A percentile compares a stretch with the other conserved stretches of the same genome.
phyloP scores from a whole-genome alignment of 495 filamentous ascomycete genomes.

The Massariosphaeria phaeospora region DNA sequence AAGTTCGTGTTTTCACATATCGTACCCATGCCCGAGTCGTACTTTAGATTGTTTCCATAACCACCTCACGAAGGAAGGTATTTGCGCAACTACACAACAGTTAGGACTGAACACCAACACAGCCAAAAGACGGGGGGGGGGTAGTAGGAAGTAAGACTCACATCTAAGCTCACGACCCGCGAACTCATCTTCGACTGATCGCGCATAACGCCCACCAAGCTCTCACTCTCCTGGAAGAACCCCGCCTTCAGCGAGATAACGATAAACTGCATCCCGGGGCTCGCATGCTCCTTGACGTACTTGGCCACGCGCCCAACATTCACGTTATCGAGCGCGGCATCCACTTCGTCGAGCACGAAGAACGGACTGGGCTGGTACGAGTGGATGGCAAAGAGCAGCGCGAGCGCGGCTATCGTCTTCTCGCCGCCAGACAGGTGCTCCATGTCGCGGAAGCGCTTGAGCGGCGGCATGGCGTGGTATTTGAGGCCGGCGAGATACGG shows the following conservation, averaged over 20 bases:
- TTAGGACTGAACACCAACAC: neutral
- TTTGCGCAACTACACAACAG: no score
- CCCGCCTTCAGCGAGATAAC: slow-evolving; percentile 93
- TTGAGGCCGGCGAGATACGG: slow-evolving; percentile 93
- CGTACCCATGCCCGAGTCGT: no score
- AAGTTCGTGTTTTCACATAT: no score
- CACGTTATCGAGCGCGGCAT: slow-evolving; percentile 93
- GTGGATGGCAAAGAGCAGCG: slow-evolving; percentile 92
- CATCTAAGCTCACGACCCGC: slow-evolving; percentile 85
- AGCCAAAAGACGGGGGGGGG: no score
- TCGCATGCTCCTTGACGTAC: slow-evolving; percentile 89
- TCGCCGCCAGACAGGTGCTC: slow-evolving; percentile 95
- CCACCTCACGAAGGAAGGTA: neutral
- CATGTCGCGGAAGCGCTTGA: slow-evolving; percentile 99
- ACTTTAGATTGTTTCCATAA: slow-evolving; percentile 26
- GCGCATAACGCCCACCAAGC: slow-evolving; percentile 87
- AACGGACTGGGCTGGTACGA: slow-evolving; percentile 90
- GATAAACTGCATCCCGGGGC: slow-evolving; percentile 98
- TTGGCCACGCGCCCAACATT: slow-evolving; percentile 93
- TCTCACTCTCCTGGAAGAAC: slow-evolving; percentile 90
- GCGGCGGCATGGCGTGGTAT: slow-evolving; percentile 96
- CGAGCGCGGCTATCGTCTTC: slow-evolving; percentile 97
- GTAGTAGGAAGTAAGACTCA: no score
- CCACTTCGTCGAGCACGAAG: slow-evolving; percentile 97
- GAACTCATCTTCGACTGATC: slow-evolving; percentile 90